phyloP scores from a whole-genome alignment of 2,329 filamentous ascomycete species.

The Volutella citrinella region DNA sequence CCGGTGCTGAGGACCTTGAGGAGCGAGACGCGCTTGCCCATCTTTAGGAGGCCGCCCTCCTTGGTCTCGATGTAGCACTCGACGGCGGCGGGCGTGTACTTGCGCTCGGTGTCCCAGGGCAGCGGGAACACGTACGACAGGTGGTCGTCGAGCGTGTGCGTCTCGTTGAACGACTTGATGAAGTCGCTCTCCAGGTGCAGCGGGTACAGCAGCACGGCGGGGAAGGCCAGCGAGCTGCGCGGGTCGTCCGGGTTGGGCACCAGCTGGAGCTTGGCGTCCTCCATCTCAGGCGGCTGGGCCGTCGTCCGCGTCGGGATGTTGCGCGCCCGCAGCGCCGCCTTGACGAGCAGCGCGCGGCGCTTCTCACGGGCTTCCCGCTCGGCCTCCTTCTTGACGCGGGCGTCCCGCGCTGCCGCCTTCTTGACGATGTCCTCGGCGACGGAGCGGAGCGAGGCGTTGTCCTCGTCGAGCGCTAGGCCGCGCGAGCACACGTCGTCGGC shows the following conservation, averaged over 20 bases:
- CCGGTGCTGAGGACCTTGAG: slow-evolving; percentile 71
- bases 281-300: slow-evolving; percentile 75
- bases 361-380: slow-evolving; percentile 54
- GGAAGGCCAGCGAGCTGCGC: slow-evolving; percentile 69
- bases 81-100: slow-evolving; percentile 64
- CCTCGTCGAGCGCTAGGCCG: slow-evolving; percentile 69
- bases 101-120: slow-evolving; percentile 73
- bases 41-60: slow-evolving; percentile 78
- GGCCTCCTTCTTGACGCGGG: slow-evolving; percentile 52
- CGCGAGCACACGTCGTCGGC: slow-evolving; percentile 75
- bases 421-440: slow-evolving; percentile 63
- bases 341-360: slow-evolving; percentile 58
- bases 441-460: slow-evolving; percentile 63
- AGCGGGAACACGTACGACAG: slow-evolving; percentile 81
- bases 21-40: slow-evolving; percentile 79
- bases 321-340: slow-evolving; percentile 64
- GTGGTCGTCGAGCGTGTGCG: slow-evolving; percentile 71
- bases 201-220: slow-evolving; percentile 82
- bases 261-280: slow-evolving; percentile 73
- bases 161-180: slow-evolving; percentile 81
- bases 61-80: slow-evolving; percentile 89
- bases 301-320: slow-evolving; percentile 67
- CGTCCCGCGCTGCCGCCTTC: slow-evolving; percentile 53
- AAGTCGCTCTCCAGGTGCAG: slow-evolving; percentile 81
- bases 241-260: slow-evolving; percentile 71